Conservation (phyloP, 2,329 filamentous ascomycete species). For the Pezicula radicicola region DNA sequence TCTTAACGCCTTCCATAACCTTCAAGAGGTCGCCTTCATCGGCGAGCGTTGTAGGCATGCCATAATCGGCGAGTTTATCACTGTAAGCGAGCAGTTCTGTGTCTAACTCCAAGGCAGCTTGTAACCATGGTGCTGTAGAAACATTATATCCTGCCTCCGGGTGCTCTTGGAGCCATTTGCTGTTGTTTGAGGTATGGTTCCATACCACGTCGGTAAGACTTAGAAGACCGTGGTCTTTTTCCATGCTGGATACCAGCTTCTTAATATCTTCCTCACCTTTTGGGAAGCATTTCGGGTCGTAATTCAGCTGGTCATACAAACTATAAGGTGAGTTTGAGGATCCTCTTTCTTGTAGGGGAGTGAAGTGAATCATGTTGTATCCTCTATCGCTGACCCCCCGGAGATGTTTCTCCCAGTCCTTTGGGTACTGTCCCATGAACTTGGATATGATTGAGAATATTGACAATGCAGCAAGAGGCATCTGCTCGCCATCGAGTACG, state of each 20-base stretch:
- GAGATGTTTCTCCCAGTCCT: conserved; percentile 87
- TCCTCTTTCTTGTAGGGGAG: conserved; percentile 84
- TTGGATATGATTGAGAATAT: conserved; percentile 95
- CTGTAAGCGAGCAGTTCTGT: conserved; percentile 66
- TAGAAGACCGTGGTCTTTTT: conserved; percentile 78
- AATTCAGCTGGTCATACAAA: conserved; percentile 85
- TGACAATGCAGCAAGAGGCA: conserved; percentile 84
- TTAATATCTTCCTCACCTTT: conserved; percentile 80
- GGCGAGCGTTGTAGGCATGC: conserved; percentile 72
- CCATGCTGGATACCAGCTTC: conserved; percentile 75
- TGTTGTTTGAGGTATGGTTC: conserved; percentile 97
- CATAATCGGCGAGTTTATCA: conserved; percentile 59
- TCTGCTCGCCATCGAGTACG: conserved; percentile 65
- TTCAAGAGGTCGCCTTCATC: conserved; percentile 69
- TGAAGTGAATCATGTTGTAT: conserved; percentile 99
- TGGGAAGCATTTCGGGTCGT: conserved; percentile 80
- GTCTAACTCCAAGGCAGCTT: conserved; percentile 75
- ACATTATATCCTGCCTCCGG: conserved; percentile 96
- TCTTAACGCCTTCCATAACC: conserved; percentile 83
- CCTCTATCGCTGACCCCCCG: conserved; percentile 83
- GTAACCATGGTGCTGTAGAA: conserved; percentile 77
- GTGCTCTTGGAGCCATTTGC: conserved; percentile 88
- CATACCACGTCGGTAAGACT: conserved; percentile 95
- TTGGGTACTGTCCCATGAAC: conserved; percentile 92
- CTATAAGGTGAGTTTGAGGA: conserved; percentile 96